Conservation (phyloP, 257 asterid species). For the Solanum peruvianum region DNA sequence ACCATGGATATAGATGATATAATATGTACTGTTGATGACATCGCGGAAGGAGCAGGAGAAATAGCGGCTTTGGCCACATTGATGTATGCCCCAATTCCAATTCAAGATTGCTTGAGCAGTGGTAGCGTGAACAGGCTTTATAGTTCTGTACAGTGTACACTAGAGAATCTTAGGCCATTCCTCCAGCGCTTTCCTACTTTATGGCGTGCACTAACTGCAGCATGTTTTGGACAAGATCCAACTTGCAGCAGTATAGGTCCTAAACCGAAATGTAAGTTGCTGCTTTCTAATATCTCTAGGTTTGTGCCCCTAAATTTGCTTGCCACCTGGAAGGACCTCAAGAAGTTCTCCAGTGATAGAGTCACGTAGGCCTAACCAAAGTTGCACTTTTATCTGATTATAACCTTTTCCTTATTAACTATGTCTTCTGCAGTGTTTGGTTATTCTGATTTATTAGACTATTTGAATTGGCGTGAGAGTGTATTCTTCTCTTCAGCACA, state of each 20-base stretch:
- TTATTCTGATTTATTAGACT: constrained; percentile 72
- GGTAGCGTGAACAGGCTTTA: constrained; percentile 83
- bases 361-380: neutral
- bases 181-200: constrained; percentile 85
- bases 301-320: neutral
- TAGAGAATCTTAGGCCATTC: constrained; percentile 92
- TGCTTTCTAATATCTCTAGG: constrained; percentile 3
- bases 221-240: constrained; percentile 87
- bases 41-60: constrained; percentile 98
- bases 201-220: constrained; percentile 74
- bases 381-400: constrained; percentile 5
- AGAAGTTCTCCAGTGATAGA: neutral
- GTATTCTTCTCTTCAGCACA: constrained; percentile 79
- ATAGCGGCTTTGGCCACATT: constrained; percentile 94
- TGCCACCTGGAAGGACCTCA: neutral
- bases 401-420: constrained; percentile 2
- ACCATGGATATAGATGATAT: constrained; percentile 51
- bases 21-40: constrained; percentile 87
- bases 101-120: constrained; percentile 90
- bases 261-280: constrained; percentile 45
- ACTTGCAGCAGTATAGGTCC: constrained; percentile 34
- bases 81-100: constrained; percentile 81
- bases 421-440: constrained; percentile 42
- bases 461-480: constrained; percentile 92
- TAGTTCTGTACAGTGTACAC: constrained; percentile 85